phyloP scores from a whole-genome alignment of 768 basidiomycete species.

The Mycena belliarum region DNA sequence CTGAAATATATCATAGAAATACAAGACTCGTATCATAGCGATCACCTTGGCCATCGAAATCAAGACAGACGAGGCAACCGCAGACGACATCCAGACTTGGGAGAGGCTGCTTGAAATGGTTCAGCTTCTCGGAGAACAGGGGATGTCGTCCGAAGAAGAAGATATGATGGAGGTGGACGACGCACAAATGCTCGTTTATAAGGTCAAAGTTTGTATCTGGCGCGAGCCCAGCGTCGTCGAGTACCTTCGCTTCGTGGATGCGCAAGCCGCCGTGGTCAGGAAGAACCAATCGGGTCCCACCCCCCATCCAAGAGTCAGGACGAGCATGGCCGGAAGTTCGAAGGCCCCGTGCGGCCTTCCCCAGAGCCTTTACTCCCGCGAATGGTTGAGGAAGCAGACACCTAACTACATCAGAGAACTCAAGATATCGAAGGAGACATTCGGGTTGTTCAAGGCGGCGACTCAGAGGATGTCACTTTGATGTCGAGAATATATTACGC shows the following conservation, averaged over 20 bases:
- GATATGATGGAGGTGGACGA: slow-evolving; percentile 8
- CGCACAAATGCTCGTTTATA: background rate
- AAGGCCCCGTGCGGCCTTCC: slow-evolving; percentile 16
- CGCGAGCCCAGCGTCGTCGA: slow-evolving; percentile 16
- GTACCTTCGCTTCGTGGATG: slow-evolving; percentile 16
- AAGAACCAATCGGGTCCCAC: slow-evolving; percentile 2
- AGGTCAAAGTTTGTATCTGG: slow-evolving; percentile 18
- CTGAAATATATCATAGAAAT: slow-evolving; percentile 7
- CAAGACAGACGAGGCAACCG: background rate
- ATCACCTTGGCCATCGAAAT: slow-evolving; percentile 5
- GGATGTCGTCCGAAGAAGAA: slow-evolving; percentile 21
- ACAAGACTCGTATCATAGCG: slow-evolving; percentile 1
- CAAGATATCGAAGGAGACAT: slow-evolving; percentile 15
- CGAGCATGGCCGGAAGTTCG: background rate
- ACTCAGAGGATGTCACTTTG: slow-evolving; percentile 14
- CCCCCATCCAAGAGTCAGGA: slow-evolving; percentile 3
- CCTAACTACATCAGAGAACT: slow-evolving; percentile 12
- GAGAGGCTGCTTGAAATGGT: slow-evolving; percentile 12
- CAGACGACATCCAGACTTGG: slow-evolving; percentile 15
- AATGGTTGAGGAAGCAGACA: slow-evolving; percentile 13
- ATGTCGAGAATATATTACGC: slow-evolving; percentile 5
- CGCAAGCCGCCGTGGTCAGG: slow-evolving; percentile 8
- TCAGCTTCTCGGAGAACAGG: slow-evolving; percentile 9
- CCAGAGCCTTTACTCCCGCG: slow-evolving; percentile 12
- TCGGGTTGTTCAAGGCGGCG: slow-evolving; percentile 14